These are phyloP conservation scores for Penicillium chermesinum DNA, from an alignment of 495 filamentous ascomycete genomes.

Conservation along the genomic window DNA sequence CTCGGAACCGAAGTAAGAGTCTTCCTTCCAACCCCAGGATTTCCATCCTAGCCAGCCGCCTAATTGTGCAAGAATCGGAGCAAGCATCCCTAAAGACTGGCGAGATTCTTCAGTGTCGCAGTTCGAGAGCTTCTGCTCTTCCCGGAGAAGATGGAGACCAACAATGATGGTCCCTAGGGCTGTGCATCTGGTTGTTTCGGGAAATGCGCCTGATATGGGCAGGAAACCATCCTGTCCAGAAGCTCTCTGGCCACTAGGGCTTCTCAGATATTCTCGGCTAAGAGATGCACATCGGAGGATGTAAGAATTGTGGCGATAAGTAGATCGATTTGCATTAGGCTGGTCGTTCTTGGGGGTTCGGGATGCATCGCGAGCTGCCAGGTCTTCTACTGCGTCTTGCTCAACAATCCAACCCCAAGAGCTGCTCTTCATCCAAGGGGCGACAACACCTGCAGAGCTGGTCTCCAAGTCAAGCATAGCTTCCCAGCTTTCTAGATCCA, in stretches of 20 bases:
- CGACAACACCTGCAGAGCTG: slow-evolving; percentile 48
- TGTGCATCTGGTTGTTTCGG: slow-evolving; percentile 49
- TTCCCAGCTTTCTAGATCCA: slow-evolving; percentile 57
- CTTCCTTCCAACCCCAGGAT: slow-evolving; percentile 54
- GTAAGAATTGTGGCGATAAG: slow-evolving; percentile 42
- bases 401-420: slow-evolving; percentile 74
- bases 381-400: slow-evolving; percentile 44
- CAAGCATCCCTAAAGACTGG: slow-evolving; percentile 50
- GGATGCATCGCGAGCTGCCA: slow-evolving; percentile 14
- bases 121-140: slow-evolving; percentile 82
- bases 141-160: slow-evolving; percentile 74
- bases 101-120: slow-evolving; percentile 52
- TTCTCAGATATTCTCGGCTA: slow-evolving; percentile 55
- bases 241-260: slow-evolving; percentile 44
- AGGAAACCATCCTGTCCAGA: slow-evolving; percentile 54
- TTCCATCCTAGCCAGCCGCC: slow-evolving; percentile 80
- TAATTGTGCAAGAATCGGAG: slow-evolving; percentile 71
- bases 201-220: slow-evolving; percentile 53
- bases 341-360: slow-evolving; percentile 21
- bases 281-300: slow-evolving; percentile 39
- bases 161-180: slow-evolving; percentile 65
- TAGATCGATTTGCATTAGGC: slow-evolving; percentile 29
- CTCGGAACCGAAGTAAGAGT: slow-evolving; percentile 65
- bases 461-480: slow-evolving; percentile 54
- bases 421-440: slow-evolving; percentile 60